phyloP scores from a whole-genome alignment of 2,329 filamentous ascomycete species.

The Alternaria dauci region DNA sequence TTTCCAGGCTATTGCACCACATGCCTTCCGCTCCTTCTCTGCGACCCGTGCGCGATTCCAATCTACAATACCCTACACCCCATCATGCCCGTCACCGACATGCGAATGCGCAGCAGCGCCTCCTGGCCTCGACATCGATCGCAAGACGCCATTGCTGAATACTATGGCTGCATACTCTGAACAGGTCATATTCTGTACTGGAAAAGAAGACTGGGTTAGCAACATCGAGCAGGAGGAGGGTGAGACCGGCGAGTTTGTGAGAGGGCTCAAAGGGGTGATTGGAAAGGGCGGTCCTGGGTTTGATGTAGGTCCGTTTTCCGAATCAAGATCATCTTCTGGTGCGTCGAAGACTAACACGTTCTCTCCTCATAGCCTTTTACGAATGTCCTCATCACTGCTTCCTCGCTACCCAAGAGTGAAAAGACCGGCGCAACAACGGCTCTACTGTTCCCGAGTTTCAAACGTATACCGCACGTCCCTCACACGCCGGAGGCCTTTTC shows the following conservation, averaged over 20 bases:
- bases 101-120: conserved; percentile 78
- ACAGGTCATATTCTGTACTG: conserved; percentile 85
- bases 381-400: conserved; percentile 78
- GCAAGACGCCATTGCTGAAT: conserved; percentile 72
- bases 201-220: conserved; percentile 80
- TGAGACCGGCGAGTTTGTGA: conserved; percentile 63
- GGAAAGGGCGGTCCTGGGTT: conserved; percentile 54
- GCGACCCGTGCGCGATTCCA: conserved; percentile 15
- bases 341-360: background rate
- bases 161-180: conserved; percentile 81
- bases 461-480: conserved; percentile 77
- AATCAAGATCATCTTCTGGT: background rate
- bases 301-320: conserved; percentile 54
- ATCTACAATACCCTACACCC: conserved; percentile 34
- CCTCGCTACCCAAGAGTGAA: conserved; percentile 65
- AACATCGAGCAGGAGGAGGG: conserved; percentile 82
- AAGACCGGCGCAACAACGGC: conserved; percentile 53
- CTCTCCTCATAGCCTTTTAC: conserved; percentile 73
- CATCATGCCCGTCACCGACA: conserved; percentile 74
- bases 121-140: conserved; percentile 75
- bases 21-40: conserved; percentile 11
- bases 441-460: conserved; percentile 84
- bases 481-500: conserved; percentile 65
- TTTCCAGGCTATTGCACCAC: background rate
- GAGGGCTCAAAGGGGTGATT: conserved; percentile 70